Conservation (phyloP, 345 rosid genomes). For the Eucalyptus coolabah region DNA sequence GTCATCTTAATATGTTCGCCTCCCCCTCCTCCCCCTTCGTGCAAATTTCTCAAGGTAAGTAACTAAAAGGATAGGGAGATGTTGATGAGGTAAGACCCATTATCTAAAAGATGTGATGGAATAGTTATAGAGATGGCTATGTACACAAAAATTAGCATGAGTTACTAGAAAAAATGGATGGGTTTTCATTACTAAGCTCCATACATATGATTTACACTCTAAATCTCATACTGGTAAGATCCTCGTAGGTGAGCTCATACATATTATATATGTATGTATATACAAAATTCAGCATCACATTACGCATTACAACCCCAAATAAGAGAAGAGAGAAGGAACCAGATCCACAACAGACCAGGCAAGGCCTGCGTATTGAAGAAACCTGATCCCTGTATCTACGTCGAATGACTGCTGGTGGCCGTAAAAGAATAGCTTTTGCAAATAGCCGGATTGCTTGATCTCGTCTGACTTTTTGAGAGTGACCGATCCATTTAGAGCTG, state of each 20-base stretch:
- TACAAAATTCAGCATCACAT: neutral
- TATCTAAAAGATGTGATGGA: neutral
- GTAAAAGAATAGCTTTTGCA: slow-evolving; percentile 36
- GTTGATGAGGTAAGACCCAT: neutral
- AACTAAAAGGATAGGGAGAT: neutral
- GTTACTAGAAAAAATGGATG: neutral
- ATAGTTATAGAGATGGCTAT: neutral
- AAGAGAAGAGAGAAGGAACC: slow-evolving; percentile 60
- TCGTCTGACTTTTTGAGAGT: slow-evolving; percentile 28
- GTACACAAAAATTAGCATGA: neutral
- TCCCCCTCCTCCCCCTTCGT: neutral
- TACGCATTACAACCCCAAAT: slow-evolving; percentile 28
- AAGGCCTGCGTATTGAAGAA: slow-evolving; percentile 85
- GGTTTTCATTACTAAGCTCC: neutral
- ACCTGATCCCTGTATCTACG: slow-evolving; percentile 81
- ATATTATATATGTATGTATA: neutral
- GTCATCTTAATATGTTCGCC: neutral
- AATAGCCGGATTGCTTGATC: slow-evolving; percentile 35
- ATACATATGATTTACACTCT: neutral
- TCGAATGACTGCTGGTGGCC: slow-evolving; percentile 39
- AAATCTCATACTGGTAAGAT: neutral
- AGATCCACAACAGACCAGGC: slow-evolving; percentile 98
- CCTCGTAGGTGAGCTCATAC: neutral
- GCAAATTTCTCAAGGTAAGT: neutral
- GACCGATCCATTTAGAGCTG: slow-evolving; percentile 35